These are phyloP conservation scores for Colletotrichum spinosum DNA, from an alignment of 2,329 filamentous ascomycete species.

Conservation along the genomic window DNA sequence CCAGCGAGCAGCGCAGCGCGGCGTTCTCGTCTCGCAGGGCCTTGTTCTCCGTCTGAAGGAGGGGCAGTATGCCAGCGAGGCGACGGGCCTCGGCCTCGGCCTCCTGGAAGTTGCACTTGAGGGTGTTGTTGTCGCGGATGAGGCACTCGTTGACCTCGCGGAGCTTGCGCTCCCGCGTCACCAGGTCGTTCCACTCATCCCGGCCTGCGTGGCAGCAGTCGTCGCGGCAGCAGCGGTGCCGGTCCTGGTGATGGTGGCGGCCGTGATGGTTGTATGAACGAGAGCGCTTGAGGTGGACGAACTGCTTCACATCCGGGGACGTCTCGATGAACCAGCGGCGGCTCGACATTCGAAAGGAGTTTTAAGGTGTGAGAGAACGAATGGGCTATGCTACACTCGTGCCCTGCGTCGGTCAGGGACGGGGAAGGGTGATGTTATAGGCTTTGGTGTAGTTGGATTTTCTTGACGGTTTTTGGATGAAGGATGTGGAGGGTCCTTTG, in stretches of 20 bases:
- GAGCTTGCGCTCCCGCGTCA: slow-evolving; percentile 51
- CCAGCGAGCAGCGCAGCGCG: slow-evolving; percentile 51
- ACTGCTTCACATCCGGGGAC: slow-evolving; percentile 48
- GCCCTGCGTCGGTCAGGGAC: slow-evolving; percentile 33
- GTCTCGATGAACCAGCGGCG: slow-evolving; percentile 52
- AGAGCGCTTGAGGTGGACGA: slow-evolving; percentile 54
- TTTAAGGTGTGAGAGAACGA: slow-evolving; percentile 6
- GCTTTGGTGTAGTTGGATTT: slow-evolving; percentile 1
- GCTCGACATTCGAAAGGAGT: slow-evolving; percentile 45
- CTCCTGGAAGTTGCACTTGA: slow-evolving; percentile 50
- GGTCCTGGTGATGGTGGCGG: slow-evolving; percentile 43
- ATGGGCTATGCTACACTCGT: slow-evolving; percentile 28
- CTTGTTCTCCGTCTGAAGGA: slow-evolving; percentile 52
- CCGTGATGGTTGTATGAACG: slow-evolving; percentile 49
- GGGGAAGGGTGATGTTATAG: background rate
- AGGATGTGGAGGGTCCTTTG: background rate
- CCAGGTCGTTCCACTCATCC: slow-evolving; percentile 51
- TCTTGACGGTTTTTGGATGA: background rate
- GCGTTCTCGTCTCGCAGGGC: slow-evolving; percentile 53
- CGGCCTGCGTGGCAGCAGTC: slow-evolving; percentile 50
- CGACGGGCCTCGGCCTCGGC: slow-evolving; percentile 51
- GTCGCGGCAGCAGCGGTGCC: slow-evolving; percentile 40
- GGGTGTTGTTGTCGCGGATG: slow-evolving; percentile 43
- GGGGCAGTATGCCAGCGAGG: slow-evolving; percentile 48
- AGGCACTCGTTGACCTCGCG: slow-evolving; percentile 50